A percentile compares a stretch with the other conserved stretches of the same genome.
Conservation (phyloP, 306 rosid species). For the Cicer judaicum region DNA sequence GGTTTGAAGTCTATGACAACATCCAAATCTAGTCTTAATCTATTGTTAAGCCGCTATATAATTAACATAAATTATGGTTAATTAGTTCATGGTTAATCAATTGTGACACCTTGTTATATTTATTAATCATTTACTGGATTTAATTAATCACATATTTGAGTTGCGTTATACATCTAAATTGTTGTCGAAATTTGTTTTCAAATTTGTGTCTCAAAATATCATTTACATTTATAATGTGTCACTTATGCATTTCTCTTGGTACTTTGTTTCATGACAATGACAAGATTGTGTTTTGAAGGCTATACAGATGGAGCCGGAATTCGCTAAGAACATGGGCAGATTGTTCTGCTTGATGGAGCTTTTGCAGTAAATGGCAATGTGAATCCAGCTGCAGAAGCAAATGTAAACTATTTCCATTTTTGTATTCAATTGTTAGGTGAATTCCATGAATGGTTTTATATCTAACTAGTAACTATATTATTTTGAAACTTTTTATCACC, state of each 20-base stretch:
- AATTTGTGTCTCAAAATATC: too few species aligned
- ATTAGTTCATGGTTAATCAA: too few species aligned
- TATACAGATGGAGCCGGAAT: slow-evolving; percentile 77
- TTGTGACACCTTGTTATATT: too few species aligned
- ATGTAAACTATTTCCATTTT: slow-evolving; percentile 54
- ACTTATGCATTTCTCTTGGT: slow-evolving; percentile 7
- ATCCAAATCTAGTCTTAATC: too few species aligned
- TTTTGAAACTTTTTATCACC: slow-evolving; percentile 12
- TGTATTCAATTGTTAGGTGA: not conserved
- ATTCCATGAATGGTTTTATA: not conserved
- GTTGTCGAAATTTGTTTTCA: too few species aligned
- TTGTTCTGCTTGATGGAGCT: slow-evolving; percentile 87
- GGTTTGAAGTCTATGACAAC: too few species aligned
- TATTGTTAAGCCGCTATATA: too few species aligned
- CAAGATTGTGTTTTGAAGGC: slow-evolving; percentile 58
- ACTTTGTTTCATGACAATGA: slow-evolving; percentile 27
- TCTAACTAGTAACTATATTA: not conserved
- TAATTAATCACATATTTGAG: too few species aligned
- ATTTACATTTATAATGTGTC: slow-evolving; percentile 13
- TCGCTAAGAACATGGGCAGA: slow-evolving; percentile 71
- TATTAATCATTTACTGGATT: too few species aligned
- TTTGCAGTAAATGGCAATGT: slow-evolving; percentile 93
- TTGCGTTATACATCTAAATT: too few species aligned
- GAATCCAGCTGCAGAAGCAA: slow-evolving; percentile 96
- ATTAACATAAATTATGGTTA: too few species aligned